Evolutionary conservation across 169 alveolate genomes (phyloP).

Genomic region (Plasmodium reichenowi): DNA sequence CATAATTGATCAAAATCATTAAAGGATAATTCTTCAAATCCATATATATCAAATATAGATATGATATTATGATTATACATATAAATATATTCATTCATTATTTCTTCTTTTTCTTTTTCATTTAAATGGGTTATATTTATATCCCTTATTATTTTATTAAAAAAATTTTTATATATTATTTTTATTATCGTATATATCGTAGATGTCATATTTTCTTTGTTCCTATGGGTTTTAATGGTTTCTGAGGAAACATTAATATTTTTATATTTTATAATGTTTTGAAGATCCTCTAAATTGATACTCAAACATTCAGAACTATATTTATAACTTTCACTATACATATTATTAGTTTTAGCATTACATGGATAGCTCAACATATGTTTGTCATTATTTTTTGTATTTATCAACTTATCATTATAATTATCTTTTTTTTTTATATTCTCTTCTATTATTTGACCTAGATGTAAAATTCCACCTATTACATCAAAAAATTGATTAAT

Average conservation of each 20-base stretch:
- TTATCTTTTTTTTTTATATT: background rate
- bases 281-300: slow-evolving; percentile 4
- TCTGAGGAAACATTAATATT: slow-evolving; percentile 33
- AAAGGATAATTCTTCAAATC: slow-evolving; percentile 96
- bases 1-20: slow-evolving; percentile 98
- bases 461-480: slow-evolving; percentile 53
- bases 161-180: slow-evolving; percentile 47
- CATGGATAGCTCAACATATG: too few species aligned
- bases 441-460: slow-evolving; percentile 30
- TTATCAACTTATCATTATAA: background rate
- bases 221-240: slow-evolving; percentile 36
- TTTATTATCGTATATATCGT: slow-evolving; percentile 56
- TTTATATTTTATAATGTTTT: slow-evolving; percentile 22
- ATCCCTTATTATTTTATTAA: slow-evolving; percentile 43
- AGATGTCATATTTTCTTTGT: slow-evolving; percentile 14
- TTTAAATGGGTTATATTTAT: slow-evolving; percentile 51
- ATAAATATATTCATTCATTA: slow-evolving; percentile 18
- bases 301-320: slow-evolving; percentile 19
- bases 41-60: slow-evolving; percentile 98
- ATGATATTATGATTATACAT: slow-evolving; percentile 82
- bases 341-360: background rate
- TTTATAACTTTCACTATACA: background rate
- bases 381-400: background rate
- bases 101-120: slow-evolving; percentile 27
- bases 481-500: slow-evolving; percentile 36